These are phyloP conservation scores for Nakazawaea laoshanensis DNA, from an alignment of 805 yeast genomes.

Conservation along the genomic window DNA sequence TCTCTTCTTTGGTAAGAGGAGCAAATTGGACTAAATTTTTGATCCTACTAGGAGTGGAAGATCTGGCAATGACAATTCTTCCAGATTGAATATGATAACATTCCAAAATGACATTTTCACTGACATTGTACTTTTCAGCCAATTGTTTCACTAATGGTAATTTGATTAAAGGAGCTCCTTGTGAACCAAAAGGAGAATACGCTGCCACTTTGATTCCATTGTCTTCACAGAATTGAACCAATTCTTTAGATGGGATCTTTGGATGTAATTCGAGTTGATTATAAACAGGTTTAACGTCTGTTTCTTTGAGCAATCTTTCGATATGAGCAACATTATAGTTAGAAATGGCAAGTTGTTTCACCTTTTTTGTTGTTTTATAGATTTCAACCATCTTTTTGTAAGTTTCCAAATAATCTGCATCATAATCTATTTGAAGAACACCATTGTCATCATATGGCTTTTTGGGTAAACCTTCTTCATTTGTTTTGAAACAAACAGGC, in stretches of 20 bases:
- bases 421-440: conserved; percentile 70
- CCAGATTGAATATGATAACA: conserved; percentile 62
- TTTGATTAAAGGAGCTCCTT: conserved; percentile 56
- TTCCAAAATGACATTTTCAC: conserved; percentile 47
- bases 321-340: conserved; percentile 35
- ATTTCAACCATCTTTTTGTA: conserved; percentile 74
- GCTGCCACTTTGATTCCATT: conserved; percentile 38
- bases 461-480: conserved; percentile 28
- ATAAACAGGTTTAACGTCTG: conserved; percentile 41
- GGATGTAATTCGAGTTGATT: conserved; percentile 50
- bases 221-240: conserved; percentile 27
- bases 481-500: conserved; percentile 36
- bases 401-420: conserved; percentile 81
- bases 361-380: conserved; percentile 45
- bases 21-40: conserved; percentile 27
- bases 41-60: conserved; percentile 60
- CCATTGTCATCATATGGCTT: conserved; percentile 30
- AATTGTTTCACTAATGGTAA: conserved; percentile 40
- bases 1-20: conserved; percentile 27
- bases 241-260: conserved; percentile 28
- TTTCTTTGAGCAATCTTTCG: conserved; percentile 30
- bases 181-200: conserved; percentile 57
- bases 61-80: conserved; percentile 58
- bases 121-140: conserved; percentile 46
- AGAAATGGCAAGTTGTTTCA: conserved; percentile 42